A percentile compares a stretch with the other conserved stretches of the same genome.
These are phyloP conservation scores for Chalara sp. DNA, from an alignment of 2,329 filamentous ascomycete genomes.

Conservation along the genomic window DNA sequence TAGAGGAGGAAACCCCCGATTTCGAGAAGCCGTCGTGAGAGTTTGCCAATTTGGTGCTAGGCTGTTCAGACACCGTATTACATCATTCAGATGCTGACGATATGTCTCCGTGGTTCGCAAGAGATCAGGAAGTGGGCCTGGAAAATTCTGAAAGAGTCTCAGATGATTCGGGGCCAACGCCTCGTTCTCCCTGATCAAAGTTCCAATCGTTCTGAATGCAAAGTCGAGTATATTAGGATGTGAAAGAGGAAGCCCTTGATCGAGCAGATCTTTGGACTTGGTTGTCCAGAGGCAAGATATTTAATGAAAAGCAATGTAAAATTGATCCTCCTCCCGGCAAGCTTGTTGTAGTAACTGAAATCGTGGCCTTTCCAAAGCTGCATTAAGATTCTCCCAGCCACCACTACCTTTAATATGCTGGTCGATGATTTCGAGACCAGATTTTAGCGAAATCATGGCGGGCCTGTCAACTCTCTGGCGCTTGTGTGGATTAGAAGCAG, in stretches of 20 bases:
- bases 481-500: too few relatives aligned
- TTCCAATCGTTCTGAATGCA: constrained; percentile 31
- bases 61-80: constrained; percentile 37
- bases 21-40: constrained; percentile 30
- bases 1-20: constrained; percentile 45
- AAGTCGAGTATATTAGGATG: constrained; percentile 14
- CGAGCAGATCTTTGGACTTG: constrained; percentile 18
- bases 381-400: constrained; percentile 21
- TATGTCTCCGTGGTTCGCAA: constrained; percentile 29
- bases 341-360: constrained; percentile 50
- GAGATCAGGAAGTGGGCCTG: constrained; percentile 27
- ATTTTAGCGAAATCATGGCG: constrained; percentile 16
- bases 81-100: constrained; percentile 22
- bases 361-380: constrained; percentile 38
- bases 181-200: constrained; percentile 39
- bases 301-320: constrained; percentile 62
- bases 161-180: constrained; percentile 33
- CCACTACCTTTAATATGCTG: constrained; percentile 18
- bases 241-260: too few relatives aligned
- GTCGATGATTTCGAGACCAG: constrained; percentile 17
- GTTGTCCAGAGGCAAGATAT: constrained; percentile 50
- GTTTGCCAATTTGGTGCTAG: constrained; percentile 35
- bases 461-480: constrained; percentile 11
- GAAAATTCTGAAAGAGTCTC: constrained; percentile 41
- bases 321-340: constrained; percentile 46